Conservation (phyloP, 1,284 basidiomycete species). For the Testicularia cyperi region DNA sequence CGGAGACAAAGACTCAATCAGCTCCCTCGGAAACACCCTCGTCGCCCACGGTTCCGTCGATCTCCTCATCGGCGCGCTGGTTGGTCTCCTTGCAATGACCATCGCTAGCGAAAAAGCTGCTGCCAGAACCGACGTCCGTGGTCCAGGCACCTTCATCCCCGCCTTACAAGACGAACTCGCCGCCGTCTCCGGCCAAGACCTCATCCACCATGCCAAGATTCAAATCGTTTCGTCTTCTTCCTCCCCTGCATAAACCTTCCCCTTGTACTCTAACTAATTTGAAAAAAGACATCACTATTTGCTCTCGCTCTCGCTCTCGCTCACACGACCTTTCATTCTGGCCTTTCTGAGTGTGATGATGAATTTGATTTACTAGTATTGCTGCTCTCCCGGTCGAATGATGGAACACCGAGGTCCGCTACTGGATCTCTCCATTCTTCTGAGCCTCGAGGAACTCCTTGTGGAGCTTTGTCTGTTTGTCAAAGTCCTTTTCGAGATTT, state of each 20-base stretch:
- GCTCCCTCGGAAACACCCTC: constrained; percentile 20
- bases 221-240: constrained; percentile 4
- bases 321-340: too few relatives aligned
- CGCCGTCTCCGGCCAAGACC: constrained; percentile 11
- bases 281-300: too few relatives aligned
- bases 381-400: too few relatives aligned
- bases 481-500: constrained; percentile 77
- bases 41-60: constrained; percentile 27
- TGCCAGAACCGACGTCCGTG: constrained; percentile 70
- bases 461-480: constrained; percentile 65
- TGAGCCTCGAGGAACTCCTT: constrained; percentile 49
- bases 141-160: constrained; percentile 83
- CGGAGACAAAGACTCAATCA: not conserved
- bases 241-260: not conserved
- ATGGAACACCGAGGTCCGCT: too few relatives aligned
- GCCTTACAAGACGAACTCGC: constrained; percentile 79
- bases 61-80: constrained; percentile 50
- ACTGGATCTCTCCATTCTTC: constrained; percentile 48
- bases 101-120: constrained; percentile 81
- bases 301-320: too few relatives aligned
- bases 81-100: constrained; percentile 73
- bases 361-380: too few relatives aligned
- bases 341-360: too few relatives aligned
- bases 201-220: constrained; percentile 12
- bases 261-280: not conserved